Conservation (phyloP, 306 rosid genomes). For the Argentina anserina region DNA sequence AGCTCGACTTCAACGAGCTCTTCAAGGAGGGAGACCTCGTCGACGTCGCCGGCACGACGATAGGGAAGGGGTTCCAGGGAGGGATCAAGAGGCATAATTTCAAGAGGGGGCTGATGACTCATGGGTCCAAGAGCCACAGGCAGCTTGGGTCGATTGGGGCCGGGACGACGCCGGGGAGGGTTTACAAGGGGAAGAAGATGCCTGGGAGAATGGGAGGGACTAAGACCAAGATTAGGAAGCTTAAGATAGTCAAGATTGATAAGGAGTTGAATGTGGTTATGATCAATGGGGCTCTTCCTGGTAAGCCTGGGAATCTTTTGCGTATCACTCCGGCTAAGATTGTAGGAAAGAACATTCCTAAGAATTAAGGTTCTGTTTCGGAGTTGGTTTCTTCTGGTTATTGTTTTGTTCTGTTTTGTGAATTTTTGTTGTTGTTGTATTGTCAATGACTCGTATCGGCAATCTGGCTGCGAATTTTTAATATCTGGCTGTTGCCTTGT, state of each 20-base stretch:
- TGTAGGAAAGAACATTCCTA: conserved; percentile 91
- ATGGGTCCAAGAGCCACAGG: conserved; percentile 96
- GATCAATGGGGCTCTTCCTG: conserved; percentile 96
- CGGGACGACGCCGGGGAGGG: conserved; percentile 92
- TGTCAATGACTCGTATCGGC: background rate
- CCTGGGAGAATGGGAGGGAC: conserved; percentile 99
- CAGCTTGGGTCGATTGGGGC: conserved; percentile 92
- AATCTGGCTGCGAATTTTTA: background rate
- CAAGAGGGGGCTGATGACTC: conserved; percentile 82
- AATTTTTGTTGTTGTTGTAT: conserved; percentile 8
- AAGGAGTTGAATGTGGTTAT: conserved; percentile 77
- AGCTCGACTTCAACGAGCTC: conserved; percentile 48
- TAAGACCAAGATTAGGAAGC: conserved; percentile 80
- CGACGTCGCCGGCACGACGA: conserved; percentile 87
- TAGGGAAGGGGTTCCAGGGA: conserved; percentile 97
- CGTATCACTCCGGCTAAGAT: conserved; percentile 93
- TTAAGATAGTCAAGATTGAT: conserved; percentile 86
- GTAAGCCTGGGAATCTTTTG: conserved; percentile 93
- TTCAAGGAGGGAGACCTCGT: conserved; percentile 93
- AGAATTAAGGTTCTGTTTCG: conserved; percentile 31
- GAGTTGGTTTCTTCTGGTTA: too few species aligned
- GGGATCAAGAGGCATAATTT: conserved; percentile 89
- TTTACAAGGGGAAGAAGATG: conserved; percentile 94
- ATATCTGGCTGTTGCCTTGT: background rate
- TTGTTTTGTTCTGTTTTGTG: background rate